A percentile compares a stretch with the other conserved stretches of the same genome.
Conservation (phyloP, 1,139 yeast genomes). For the Candida neerlandica region DNA sequence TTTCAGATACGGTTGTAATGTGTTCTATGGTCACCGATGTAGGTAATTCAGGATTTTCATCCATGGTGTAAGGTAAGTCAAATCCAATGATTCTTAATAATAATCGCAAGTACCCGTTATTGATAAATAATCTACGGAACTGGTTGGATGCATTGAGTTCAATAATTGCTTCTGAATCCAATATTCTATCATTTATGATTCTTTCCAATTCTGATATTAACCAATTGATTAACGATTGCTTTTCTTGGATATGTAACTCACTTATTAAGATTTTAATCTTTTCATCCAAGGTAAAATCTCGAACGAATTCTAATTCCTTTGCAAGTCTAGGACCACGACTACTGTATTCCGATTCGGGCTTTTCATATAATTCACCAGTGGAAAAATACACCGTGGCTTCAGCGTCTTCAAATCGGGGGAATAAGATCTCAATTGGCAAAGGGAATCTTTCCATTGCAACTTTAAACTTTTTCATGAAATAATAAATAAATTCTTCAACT, state of each 20-base stretch:
- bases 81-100: constrained; percentile 37
- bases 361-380: constrained; percentile 52
- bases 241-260: constrained; percentile 49
- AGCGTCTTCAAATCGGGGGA: constrained; percentile 58
- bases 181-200: constrained; percentile 25
- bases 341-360: constrained; percentile 21
- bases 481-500: constrained; percentile 65
- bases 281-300: constrained; percentile 36
- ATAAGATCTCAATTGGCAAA: constrained; percentile 68
- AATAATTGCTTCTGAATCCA: constrained; percentile 16
- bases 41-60: constrained; percentile 35
- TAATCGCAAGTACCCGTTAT: constrained; percentile 39
- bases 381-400: constrained; percentile 40
- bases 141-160: constrained; percentile 22
- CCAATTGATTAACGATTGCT: constrained; percentile 45
- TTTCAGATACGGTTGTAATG: constrained; percentile 25
- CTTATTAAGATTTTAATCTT: constrained; percentile 51
- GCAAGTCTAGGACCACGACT: constrained; percentile 30
- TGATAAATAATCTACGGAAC: constrained; percentile 32
- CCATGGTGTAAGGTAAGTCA: constrained; percentile 38
- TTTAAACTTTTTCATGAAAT: constrained; percentile 67
- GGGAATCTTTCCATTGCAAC: constrained; percentile 52
- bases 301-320: constrained; percentile 40
- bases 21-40: constrained; percentile 20
- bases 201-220: constrained; percentile 40